These are phyloP conservation scores for Podila horticola DNA, from an alignment of 192 early-diverging fungal species.

Conservation along the genomic window DNA sequence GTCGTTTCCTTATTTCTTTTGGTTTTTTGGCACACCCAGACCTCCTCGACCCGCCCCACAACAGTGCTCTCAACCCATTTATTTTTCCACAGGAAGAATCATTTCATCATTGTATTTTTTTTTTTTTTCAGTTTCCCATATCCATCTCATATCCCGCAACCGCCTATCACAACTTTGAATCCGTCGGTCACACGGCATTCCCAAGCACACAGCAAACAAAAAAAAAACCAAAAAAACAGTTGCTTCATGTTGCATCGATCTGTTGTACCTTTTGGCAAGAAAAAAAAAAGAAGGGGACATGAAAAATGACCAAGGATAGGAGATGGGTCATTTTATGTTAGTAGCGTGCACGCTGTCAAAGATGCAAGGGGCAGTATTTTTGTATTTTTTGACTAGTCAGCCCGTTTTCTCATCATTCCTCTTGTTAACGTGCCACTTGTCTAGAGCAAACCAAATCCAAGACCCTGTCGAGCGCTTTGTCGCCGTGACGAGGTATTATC, in stretches of 20 bases:
- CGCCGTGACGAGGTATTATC: conserved; percentile 84
- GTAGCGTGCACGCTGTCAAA: too few relatives aligned
- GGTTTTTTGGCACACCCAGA: neutral
- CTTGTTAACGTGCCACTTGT: neutral
- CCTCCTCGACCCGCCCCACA: too few relatives aligned
- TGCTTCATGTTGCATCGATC: too few relatives aligned
- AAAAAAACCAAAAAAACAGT: too few relatives aligned
- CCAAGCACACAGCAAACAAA: too few relatives aligned
- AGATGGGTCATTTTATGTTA: too few relatives aligned
- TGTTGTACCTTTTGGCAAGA: neutral
- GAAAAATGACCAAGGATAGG: neutral
- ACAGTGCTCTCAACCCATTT: too few relatives aligned
- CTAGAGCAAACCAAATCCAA: conserved; percentile 71
- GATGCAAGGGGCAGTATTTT: too few relatives aligned
- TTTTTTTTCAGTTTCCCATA: neutral
- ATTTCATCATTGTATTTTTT: neutral
- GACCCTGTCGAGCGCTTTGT: conserved; percentile 85
- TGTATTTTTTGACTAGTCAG: conserved; percentile 4
- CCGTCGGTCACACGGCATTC: too few relatives aligned
- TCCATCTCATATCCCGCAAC: neutral
- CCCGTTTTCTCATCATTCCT: neutral
- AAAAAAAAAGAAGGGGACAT: conserved; percentile 1
- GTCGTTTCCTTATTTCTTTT: neutral
- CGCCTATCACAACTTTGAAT: too few relatives aligned
- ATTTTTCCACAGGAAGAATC: neutral